Conservation (phyloP, 148 eudicot genomes). For the Pouteria glomerata region DNA sequence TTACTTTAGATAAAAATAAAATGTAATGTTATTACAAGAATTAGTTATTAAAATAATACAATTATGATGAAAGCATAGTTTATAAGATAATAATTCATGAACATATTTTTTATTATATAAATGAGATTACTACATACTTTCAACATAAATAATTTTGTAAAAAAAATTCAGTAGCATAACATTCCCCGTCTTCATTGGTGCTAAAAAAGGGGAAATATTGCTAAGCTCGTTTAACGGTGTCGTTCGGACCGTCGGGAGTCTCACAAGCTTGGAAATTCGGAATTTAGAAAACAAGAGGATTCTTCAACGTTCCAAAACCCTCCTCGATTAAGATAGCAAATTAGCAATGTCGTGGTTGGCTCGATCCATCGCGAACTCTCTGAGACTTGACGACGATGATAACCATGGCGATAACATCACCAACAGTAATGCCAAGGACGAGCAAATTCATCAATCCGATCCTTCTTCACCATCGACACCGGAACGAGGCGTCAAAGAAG, state of each 20-base stretch:
- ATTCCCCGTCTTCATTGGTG: too few species aligned
- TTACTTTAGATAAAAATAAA: not conserved
- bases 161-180: too few species aligned
- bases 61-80: too few species aligned
- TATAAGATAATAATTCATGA: too few species aligned
- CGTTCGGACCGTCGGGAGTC: too few species aligned
- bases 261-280: not conserved
- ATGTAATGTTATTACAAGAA: not conserved
- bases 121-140: too few species aligned
- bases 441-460: not conserved
- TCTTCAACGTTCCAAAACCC: not conserved
- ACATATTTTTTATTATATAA: too few species aligned
- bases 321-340: constrained; percentile 22
- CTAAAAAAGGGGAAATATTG: too few species aligned
- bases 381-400: constrained; percentile 54
- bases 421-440: not conserved
- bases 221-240: too few species aligned
- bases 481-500: constrained; percentile 75
- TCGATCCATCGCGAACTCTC: constrained; percentile 71
- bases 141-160: too few species aligned
- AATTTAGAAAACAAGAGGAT: too few species aligned
- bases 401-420: not conserved
- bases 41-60: not conserved
- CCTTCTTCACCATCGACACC: constrained; percentile 13
- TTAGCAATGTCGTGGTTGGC: constrained; percentile 82